A percentile compares a stretch with the other conserved stretches of the same genome.
phyloP scores from a whole-genome alignment of 2,329 filamentous ascomycete species.

The Knufia petricola region DNA sequence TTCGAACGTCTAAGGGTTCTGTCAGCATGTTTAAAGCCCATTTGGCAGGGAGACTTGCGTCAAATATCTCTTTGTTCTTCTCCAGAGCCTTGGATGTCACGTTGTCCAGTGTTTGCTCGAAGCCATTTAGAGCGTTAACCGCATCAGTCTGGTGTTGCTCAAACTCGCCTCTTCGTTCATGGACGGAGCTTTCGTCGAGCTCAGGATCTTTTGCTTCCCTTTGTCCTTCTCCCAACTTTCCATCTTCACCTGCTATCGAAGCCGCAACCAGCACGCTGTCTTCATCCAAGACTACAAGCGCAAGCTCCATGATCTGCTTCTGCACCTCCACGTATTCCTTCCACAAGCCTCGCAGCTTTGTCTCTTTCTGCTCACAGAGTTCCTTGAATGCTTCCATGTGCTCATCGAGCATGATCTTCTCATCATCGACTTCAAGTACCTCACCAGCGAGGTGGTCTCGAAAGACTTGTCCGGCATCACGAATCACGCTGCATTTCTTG shows the following conservation, averaged over 20 bases:
- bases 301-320: not conserved
- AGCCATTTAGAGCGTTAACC: not conserved
- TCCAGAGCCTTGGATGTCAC: not conserved
- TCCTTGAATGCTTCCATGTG: conserved; percentile 3
- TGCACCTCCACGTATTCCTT: not conserved
- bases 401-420: not conserved
- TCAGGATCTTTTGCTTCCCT: not conserved
- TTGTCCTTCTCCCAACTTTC: not conserved
- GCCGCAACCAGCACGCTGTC: not conserved
- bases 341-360: not conserved
- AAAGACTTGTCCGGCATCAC: not conserved
- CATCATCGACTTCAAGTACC: not conserved
- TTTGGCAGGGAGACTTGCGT: not conserved
- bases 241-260: not conserved
- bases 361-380: not conserved
- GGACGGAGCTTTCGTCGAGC: no score
- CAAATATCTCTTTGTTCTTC: not conserved
- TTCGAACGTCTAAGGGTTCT: not conserved
- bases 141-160: not conserved
- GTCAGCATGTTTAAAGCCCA: not conserved
- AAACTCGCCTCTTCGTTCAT: not conserved
- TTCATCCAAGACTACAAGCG: not conserved
- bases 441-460: not conserved
- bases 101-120: not conserved
- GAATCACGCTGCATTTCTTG: not conserved